phyloP scores from a whole-genome alignment of 2,329 filamentous ascomycete genomes.

The Xylaria sp. region DNA sequence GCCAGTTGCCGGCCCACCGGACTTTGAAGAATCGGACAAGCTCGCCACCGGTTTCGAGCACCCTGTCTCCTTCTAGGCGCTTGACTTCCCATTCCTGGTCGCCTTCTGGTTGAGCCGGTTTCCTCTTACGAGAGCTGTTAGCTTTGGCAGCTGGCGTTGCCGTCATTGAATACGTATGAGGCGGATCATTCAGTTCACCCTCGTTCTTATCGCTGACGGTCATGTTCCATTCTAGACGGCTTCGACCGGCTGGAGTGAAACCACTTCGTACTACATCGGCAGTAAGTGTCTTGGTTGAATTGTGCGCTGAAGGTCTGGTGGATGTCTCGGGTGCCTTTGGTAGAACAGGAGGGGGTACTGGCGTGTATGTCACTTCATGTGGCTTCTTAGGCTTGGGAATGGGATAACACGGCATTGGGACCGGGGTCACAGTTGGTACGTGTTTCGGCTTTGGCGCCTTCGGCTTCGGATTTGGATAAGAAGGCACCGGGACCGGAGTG shows the following conservation, averaged over 20 bases:
- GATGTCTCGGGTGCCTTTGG: neutral
- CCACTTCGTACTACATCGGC: slow-evolving; percentile 12
- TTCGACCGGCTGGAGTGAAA: slow-evolving; percentile 39
- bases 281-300: neutral
- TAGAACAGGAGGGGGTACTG: neutral
- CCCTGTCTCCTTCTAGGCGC: slow-evolving; percentile 49
- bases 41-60: slow-evolving; percentile 45
- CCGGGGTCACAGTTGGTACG: slow-evolving; percentile 2
- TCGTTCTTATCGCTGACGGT: neutral
- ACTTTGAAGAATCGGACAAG: slow-evolving; percentile 56
- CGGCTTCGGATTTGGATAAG: neutral
- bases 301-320: neutral
- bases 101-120: slow-evolving; percentile 31
- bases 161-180: neutral
- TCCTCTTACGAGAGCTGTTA: slow-evolving; percentile 21
- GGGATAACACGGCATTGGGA: slow-evolving; percentile 4
- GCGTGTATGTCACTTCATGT: neutral
- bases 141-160: neutral
- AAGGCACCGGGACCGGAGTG: slow-evolving; percentile 21
- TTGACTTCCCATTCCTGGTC: slow-evolving; percentile 51
- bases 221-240: slow-evolving; percentile 26
- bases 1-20: slow-evolving; percentile 64
- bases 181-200: neutral
- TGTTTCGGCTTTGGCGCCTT: neutral
- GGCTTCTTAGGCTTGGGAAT: neutral